Evolutionary conservation across 2,329 filamentous ascomycete genomes (phyloP).

Genomic region (Pezicula neosporulosa): DNA sequence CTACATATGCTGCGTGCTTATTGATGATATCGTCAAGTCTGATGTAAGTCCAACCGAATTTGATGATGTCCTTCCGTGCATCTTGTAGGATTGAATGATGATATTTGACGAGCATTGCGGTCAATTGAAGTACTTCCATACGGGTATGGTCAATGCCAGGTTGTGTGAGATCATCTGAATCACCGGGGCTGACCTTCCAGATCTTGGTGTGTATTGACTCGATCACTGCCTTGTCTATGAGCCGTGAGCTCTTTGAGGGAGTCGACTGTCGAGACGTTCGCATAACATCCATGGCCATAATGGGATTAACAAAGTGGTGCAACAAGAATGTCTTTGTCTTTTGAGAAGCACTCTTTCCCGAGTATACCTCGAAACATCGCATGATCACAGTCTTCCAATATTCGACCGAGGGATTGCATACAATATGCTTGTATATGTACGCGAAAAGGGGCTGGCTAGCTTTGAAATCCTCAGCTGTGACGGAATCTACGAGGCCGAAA

Average conservation of each 20-base stretch:
- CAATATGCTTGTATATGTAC: slow-evolving; percentile 82
- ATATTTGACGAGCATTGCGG: slow-evolving; percentile 92
- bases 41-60: slow-evolving; percentile 99
- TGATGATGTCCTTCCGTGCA: slow-evolving; percentile 95
- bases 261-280: slow-evolving; percentile 64
- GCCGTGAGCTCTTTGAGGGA: slow-evolving; percentile 56
- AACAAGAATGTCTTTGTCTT: slow-evolving; percentile 92
- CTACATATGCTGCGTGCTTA: slow-evolving; percentile 95
- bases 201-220: slow-evolving; percentile 89
- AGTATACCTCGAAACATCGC: slow-evolving; percentile 84
- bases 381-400: slow-evolving; percentile 81
- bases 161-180: slow-evolving; percentile 79
- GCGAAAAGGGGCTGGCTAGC: slow-evolving; percentile 70
- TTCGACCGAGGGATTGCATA: slow-evolving; percentile 79
- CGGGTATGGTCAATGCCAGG: slow-evolving; percentile 91
- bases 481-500: slow-evolving; percentile 77
- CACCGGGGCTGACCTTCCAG: slow-evolving; percentile 85
- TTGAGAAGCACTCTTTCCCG: slow-evolving; percentile 73
- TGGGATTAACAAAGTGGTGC: slow-evolving; percentile 90
- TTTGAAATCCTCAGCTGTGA: slow-evolving; percentile 81
- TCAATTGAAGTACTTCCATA: slow-evolving; percentile 93
- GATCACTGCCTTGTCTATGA: slow-evolving; percentile 84
- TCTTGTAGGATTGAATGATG: slow-evolving; percentile 86
- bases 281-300: slow-evolving; percentile 94
- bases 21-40: slow-evolving; percentile 98